Percentiles rank a stretch among this genome's conserved stretches.
phyloP scores from a whole-genome alignment of 768 basidiomycete genomes.

The Boletus patriciae region DNA sequence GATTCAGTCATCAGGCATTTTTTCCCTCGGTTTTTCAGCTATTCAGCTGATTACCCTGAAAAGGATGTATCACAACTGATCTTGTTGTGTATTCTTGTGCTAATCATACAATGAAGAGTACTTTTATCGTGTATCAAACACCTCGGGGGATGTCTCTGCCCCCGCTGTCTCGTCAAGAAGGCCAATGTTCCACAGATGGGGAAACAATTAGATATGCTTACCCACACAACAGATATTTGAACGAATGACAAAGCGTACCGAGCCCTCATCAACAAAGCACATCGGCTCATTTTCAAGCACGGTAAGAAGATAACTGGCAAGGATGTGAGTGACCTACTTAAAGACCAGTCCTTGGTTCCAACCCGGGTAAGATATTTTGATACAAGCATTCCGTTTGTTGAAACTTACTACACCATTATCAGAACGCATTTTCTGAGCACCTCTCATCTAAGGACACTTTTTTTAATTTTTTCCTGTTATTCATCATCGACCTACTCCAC shows the following conservation, averaged over 20 bases:
- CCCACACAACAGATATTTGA: fast-evolving
- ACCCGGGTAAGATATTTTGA: background rate
- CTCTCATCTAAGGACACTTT: no score
- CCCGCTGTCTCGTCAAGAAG: background rate
- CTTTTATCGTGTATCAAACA: constrained; percentile 1
- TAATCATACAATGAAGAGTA: background rate
- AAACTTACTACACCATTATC: no score
- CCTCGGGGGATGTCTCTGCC: constrained; percentile 1
- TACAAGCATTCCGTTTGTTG: no score
- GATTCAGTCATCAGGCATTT: background rate
- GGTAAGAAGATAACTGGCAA: background rate
- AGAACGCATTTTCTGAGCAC: no score
- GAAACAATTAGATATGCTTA: background rate
- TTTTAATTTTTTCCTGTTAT: no score
- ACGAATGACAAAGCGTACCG: background rate
- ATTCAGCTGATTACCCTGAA: constrained; percentile 4
- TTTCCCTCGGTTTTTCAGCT: background rate
- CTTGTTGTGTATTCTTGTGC: fast-evolving
- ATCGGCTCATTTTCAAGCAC: background rate
- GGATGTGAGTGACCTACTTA: background rate
- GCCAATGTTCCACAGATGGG: background rate
- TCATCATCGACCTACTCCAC: background rate
- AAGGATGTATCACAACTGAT: background rate
- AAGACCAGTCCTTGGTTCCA: background rate
- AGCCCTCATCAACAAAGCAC: background rate